phyloP scores from a whole-genome alignment of 805 yeast genomes.

The Kuraishia cidri region DNA sequence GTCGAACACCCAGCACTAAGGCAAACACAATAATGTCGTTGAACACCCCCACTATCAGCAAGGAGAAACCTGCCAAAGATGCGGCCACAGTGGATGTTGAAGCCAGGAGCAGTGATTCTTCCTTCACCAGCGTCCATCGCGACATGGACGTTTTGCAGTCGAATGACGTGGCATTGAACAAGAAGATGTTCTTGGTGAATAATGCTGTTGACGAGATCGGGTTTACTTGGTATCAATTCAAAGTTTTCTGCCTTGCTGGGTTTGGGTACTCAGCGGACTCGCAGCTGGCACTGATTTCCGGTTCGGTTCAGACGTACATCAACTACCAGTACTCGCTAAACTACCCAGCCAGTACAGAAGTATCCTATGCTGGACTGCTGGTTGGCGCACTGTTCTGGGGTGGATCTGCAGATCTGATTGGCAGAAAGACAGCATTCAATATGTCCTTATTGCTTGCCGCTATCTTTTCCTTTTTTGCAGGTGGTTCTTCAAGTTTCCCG shows the following conservation, averaged over 20 bases:
- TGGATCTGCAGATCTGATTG: slow-evolving; percentile 43
- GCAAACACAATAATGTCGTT: too few relatives aligned
- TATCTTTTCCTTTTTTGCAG: slow-evolving; percentile 41
- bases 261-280: slow-evolving; percentile 51
- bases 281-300: slow-evolving; percentile 36
- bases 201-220: slow-evolving; percentile 55
- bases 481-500: slow-evolving; percentile 39
- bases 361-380: slow-evolving; percentile 41
- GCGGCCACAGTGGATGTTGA: too few relatives aligned
- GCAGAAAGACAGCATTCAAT: slow-evolving; percentile 44
- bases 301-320: slow-evolving; percentile 34
- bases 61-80: too few relatives aligned
- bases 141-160: slow-evolving; percentile 19
- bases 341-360: slow-evolving; percentile 34
- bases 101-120: too few relatives aligned
- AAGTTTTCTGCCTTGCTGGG: slow-evolving; percentile 42
- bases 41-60: too few relatives aligned
- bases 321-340: slow-evolving; percentile 35
- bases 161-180: slow-evolving; percentile 25
- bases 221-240: slow-evolving; percentile 45
- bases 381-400: slow-evolving; percentile 52
- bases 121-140: too few relatives aligned
- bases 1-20: too few relatives aligned
- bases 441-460: slow-evolving; percentile 38
- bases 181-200: slow-evolving; percentile 36